These are phyloP conservation scores for Colletotrichum sp. DNA, from an alignment of 2,329 filamentous ascomycete species.

Conservation along the genomic window DNA sequence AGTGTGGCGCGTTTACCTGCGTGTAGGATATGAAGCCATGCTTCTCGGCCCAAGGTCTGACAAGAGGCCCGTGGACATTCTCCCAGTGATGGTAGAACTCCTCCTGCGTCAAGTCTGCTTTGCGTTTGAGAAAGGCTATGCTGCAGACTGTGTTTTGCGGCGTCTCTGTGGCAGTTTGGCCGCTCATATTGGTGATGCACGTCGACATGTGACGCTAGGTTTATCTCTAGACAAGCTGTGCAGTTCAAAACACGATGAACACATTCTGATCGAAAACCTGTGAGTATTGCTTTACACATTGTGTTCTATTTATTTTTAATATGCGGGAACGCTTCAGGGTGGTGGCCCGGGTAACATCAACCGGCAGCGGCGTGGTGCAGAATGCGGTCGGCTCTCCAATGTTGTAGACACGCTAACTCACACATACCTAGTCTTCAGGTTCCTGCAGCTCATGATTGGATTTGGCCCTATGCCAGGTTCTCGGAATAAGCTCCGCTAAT, in stretches of 20 bases:
- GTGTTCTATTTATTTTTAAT: no score
- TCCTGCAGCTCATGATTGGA: background rate
- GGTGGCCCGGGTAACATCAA: background rate
- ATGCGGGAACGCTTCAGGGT: background rate
- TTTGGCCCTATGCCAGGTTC: background rate
- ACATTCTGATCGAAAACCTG: background rate
- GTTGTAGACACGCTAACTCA: background rate
- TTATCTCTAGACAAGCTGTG: background rate
- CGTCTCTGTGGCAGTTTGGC: background rate
- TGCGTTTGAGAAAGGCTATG: conserved; percentile 30
- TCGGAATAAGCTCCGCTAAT: background rate
- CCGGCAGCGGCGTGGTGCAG: background rate
- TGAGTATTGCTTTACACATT: background rate
- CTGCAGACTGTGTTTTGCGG: conserved; percentile 3
- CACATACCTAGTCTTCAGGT: background rate
- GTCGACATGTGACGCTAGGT: background rate
- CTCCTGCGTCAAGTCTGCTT: conserved; percentile 29
- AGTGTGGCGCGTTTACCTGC: conserved; percentile 25
- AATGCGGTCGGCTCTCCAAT: background rate
- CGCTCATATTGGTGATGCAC: background rate
- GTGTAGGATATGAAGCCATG: conserved; percentile 36
- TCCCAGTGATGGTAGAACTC: conserved; percentile 40
- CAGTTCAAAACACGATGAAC: background rate
- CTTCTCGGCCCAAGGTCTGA: conserved; percentile 36
- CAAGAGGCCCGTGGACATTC: conserved; percentile 34